Conservation (phyloP, 1,139 yeast genomes). For the Meyerozyma smithsonii region DNA sequence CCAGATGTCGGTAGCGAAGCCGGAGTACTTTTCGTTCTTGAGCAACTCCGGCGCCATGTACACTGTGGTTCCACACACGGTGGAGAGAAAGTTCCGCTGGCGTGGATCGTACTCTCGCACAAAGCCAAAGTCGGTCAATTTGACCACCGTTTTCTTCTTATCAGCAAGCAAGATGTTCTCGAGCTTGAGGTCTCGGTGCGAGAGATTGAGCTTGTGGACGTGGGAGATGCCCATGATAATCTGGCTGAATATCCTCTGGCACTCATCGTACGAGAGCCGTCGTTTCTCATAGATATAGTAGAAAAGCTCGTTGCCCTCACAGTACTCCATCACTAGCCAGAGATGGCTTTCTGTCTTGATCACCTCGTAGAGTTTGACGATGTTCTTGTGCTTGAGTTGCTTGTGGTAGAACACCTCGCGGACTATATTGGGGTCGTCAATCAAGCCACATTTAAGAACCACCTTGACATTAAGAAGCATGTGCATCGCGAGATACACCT, state of each 20-base stretch:
- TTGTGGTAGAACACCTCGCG: constrained; percentile 88
- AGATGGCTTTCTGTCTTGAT: constrained; percentile 73
- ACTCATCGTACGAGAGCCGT: constrained; percentile 50
- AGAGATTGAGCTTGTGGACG: constrained; percentile 76
- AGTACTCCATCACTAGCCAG: constrained; percentile 88
- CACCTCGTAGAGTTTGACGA: constrained; percentile 81
- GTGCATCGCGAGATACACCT: constrained; percentile 81
- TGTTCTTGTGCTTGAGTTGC: constrained; percentile 78
- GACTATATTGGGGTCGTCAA: constrained; percentile 82
- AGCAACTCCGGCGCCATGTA: constrained; percentile 96
- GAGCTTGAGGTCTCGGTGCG: constrained; percentile 85
- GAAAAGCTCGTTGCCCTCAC: constrained; percentile 84
- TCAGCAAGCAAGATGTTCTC: constrained; percentile 81
- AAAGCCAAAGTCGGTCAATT: constrained; percentile 90
- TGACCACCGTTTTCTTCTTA: constrained; percentile 50
- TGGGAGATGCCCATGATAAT: constrained; percentile 78
- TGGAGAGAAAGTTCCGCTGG: constrained; percentile 56
- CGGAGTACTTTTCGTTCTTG: constrained; percentile 64
- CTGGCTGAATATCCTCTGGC: constrained; percentile 66
- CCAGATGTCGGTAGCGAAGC: constrained; percentile 86
- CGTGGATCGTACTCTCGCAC: constrained; percentile 68
- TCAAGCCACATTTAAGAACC: constrained; percentile 81
- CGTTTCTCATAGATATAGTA: constrained; percentile 60
- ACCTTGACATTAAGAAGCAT: constrained; percentile 67
- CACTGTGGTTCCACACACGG: constrained; percentile 91